Percentiles rank a stretch among this genome's conserved stretches.
These are phyloP conservation scores for Yamadazyma spencermartinsiae DNA, from an alignment of 1,139 yeast species.

Conservation along the genomic window DNA sequence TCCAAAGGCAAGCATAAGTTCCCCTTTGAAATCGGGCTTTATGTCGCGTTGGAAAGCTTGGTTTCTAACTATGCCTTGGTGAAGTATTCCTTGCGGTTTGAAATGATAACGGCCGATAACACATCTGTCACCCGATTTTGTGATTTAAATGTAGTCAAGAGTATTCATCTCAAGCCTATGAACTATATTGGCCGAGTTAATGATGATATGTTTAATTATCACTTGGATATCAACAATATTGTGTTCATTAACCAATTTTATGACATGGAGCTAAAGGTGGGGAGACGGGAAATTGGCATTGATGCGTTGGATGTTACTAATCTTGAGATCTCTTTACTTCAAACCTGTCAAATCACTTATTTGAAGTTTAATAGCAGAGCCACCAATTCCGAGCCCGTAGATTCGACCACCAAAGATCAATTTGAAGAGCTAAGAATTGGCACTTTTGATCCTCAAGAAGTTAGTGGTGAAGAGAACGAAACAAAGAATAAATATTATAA, in stretches of 20 bases:
- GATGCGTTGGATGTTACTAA: not conserved
- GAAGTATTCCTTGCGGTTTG: constrained; percentile 1
- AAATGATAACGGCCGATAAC: constrained; percentile 1
- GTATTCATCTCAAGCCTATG: constrained; percentile 1
- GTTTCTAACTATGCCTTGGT: not conserved
- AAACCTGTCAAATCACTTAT: constrained; percentile 1
- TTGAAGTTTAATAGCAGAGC: constrained; percentile 1
- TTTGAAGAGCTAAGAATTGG: not conserved
- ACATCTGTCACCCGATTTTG: not conserved
- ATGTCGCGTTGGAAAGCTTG: not conserved
- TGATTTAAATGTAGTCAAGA: constrained; percentile 2
- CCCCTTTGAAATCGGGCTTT: constrained; percentile 3
- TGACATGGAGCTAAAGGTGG: constrained; percentile 1
- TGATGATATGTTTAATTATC: constrained; percentile 2
- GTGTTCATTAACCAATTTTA: constrained; percentile 1
- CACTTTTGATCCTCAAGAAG: not conserved
- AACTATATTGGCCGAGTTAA: constrained; percentile 2
- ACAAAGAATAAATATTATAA: constrained; percentile 1
- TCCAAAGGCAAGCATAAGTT: constrained; percentile 1
- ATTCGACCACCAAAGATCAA: not conserved
- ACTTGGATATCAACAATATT: constrained; percentile 2
- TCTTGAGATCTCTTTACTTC: not conserved
- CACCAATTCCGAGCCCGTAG: constrained; percentile 1
- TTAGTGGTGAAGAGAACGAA: not conserved
- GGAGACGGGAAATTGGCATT: not conserved